Evolutionary conservation across 495 filamentous ascomycete species (phyloP).

Genomic region (Usnea hakonensis): DNA sequence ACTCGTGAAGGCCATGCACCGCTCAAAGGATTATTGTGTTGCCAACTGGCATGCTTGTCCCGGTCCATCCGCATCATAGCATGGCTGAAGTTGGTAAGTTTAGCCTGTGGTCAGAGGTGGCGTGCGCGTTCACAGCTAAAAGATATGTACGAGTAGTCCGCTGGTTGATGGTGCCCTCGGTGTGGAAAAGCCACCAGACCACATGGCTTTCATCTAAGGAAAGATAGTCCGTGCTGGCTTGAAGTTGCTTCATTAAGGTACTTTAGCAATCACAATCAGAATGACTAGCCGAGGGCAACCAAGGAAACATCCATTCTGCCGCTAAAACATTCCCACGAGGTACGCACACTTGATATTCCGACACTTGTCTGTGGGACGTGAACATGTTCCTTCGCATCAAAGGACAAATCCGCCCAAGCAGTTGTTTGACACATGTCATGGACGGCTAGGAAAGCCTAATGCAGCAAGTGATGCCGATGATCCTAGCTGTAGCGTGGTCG

Average conservation of each 20-base stretch:
- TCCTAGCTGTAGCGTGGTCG: background rate
- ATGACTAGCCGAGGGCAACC: background rate
- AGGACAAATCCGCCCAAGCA: background rate
- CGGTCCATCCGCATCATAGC: background rate
- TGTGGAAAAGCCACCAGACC: conserved; percentile 4
- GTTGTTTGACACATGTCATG: background rate
- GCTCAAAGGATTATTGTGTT: background rate
- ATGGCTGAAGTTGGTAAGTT: too few species aligned
- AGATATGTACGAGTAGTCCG: background rate
- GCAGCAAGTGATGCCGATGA: background rate
- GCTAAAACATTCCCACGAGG: background rate
- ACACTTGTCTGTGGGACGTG: background rate
- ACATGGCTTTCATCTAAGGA: background rate
- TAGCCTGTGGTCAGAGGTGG: background rate
- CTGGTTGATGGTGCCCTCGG: background rate
- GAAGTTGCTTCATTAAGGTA: background rate
- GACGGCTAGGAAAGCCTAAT: background rate
- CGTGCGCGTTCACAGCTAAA: background rate
- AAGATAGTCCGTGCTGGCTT: background rate
- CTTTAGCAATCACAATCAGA: background rate
- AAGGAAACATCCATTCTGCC: background rate
- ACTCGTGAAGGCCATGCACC: background rate
- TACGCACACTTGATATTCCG: background rate
- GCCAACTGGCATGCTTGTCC: background rate
- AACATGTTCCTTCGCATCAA: background rate